phyloP scores from a whole-genome alignment of 78 protist genomes.

The Planoprotostelium fungivorum region DNA sequence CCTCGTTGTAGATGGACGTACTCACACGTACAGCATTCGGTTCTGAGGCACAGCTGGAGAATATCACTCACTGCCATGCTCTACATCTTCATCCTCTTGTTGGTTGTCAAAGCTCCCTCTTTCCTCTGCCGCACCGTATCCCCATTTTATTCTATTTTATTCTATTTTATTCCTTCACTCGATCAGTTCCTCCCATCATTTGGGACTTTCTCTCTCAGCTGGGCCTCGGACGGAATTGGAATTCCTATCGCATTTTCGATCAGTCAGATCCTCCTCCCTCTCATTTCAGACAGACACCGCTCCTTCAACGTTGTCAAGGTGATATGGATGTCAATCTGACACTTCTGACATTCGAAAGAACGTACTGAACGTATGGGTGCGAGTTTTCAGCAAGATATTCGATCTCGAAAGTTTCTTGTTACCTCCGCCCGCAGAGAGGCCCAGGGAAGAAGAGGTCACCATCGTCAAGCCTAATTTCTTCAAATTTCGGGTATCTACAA shows the following conservation, averaged over 20 bases:
- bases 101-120: not conserved
- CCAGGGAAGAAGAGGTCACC: not conserved
- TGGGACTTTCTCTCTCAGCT: no score
- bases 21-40: not conserved
- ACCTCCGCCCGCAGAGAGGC: not conserved
- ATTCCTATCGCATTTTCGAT: not conserved
- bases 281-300: not conserved
- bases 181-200: not conserved
- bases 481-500: not conserved
- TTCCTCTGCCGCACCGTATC: not conserved
- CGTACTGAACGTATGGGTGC: not conserved
- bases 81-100: not conserved
- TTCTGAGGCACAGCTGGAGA: not conserved
- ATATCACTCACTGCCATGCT: not conserved
- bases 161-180: not conserved
- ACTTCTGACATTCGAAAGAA: not conserved
- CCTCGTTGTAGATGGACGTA: no score
- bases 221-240: not conserved
- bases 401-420: not conserved
- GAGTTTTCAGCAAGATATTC: not conserved
- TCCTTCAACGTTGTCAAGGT: not conserved
- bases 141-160: not conserved
- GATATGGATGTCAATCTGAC: not conserved
- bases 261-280: not conserved
- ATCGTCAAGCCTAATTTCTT: not conserved